Conservation (phyloP, 139 green algal genomes). For the Chlorella sp. region DNA sequence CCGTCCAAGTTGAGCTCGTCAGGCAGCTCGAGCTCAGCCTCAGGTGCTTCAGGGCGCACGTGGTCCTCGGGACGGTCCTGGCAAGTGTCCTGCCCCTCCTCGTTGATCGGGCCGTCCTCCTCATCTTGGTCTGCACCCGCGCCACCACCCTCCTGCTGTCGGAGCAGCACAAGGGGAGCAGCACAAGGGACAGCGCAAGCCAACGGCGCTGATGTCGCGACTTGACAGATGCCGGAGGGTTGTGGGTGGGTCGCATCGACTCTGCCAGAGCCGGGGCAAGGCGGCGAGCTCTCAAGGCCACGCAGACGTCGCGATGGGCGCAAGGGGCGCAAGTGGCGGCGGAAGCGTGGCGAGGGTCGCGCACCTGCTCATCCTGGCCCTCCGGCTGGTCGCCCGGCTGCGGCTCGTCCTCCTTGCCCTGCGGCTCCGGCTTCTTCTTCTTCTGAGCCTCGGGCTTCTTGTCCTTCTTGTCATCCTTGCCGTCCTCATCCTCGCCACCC, state of each 20-base stretch:
- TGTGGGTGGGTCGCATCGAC: neutral
- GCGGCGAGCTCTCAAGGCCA: neutral
- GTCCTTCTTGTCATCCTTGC: too few species aligned
- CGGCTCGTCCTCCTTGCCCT: too few species aligned
- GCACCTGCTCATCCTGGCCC: too few species aligned
- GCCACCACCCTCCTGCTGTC: neutral
- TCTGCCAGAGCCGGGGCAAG: neutral
- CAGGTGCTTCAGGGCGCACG: slow-evolving; percentile 33
- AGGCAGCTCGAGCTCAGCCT: slow-evolving; percentile 75
- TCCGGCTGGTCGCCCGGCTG: too few species aligned
- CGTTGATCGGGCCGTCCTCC: slow-evolving; percentile 18
- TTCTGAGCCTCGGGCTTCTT: neutral
- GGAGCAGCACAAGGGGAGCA: too few species aligned
- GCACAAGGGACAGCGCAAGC: slow-evolving; percentile 1
- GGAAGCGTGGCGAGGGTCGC: too few species aligned
- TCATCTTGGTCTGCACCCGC: slow-evolving; percentile 24
- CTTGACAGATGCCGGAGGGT: neutral
- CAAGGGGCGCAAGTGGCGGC: too few species aligned
- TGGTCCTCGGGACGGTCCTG: slow-evolving; percentile 11
- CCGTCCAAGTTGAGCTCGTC: slow-evolving; percentile 83
- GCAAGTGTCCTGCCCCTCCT: slow-evolving; percentile 31
- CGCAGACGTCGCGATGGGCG: neutral
- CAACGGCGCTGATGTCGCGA: neutral
- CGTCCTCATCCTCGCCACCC: neutral
- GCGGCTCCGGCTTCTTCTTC: neutral